Base-by-base conservation (phyloP, 106 monocot species). In the Vanilla planifolia region DNA sequence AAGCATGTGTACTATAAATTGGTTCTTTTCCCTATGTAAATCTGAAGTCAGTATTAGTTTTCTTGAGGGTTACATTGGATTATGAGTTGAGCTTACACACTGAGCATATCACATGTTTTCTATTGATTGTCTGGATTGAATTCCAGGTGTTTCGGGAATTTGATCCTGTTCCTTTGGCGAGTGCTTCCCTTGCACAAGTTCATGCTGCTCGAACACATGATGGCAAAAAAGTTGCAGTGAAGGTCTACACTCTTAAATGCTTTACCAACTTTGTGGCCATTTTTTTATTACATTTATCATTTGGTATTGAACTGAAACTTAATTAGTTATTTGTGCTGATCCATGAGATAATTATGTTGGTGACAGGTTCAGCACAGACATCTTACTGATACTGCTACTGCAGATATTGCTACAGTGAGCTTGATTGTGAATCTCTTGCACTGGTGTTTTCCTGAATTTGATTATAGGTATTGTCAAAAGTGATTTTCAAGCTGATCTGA, bases 171-270 rank as follows among this genome's bases (percentile, higher is more conserved):
- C 94, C 94, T 55, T 47, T 95, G 24, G 94, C 94, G 51, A 95
- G 94, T 76, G 94, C 94, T 60, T 95, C 94, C 25, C 80, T 95
- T 80, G 94, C 94, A 11, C 94, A 95, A 89, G 94, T 95, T 71
- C 94, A 95, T 86, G 73, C 77, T 67, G 94, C 94, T 67, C 67
- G 44, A 26, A 79, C 86, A 24, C 83, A 83, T 76, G 85, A 89
- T 69, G 94, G 94, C 8, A 65, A 50, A 66, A 83, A 78, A 60
- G 94, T 95, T 50, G 94, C 94, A 45, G 89, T 95, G 10, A 95
- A 95, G 94, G 94, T 95, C 68, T 51, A 3, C n/a, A 60, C 29
- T n/a, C n/a, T n/a, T n/a, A n/a, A n/a, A n/a, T n/a, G n/a, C n/a
- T n/a, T n/a, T n/a, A n/a, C n/a, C n/a, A n/a, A n/a, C n/a, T n/a